Conservation (phyloP, 2,329 filamentous ascomycete species). For the Dactylonectria macrodidyma region DNA sequence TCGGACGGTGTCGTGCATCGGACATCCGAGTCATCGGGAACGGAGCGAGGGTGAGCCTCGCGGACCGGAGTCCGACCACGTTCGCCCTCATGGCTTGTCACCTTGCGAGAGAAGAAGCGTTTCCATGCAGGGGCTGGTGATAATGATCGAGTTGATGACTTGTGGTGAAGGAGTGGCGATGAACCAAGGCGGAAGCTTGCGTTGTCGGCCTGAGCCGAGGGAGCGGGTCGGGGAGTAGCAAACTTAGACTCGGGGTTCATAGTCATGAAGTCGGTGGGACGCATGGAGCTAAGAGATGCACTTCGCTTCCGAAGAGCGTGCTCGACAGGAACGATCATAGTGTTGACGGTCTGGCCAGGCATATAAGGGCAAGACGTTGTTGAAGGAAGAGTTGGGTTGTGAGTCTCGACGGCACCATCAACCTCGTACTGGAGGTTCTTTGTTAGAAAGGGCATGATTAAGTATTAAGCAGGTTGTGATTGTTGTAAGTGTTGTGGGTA, state of each 20-base stretch:
- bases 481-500: conserved; percentile 2
- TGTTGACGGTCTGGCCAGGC: conserved; percentile 90
- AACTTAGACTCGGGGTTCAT: conserved; percentile 86
- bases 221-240: conserved; percentile 75
- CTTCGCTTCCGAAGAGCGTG: conserved; percentile 72
- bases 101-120: conserved; percentile 65
- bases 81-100: conserved; percentile 52
- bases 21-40: conserved; percentile 32
- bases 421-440: conserved; percentile 79
- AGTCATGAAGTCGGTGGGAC: conserved; percentile 75
- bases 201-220: conserved; percentile 50
- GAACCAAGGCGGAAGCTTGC: conserved; percentile 48
- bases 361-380: conserved; percentile 88
- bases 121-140: conserved; percentile 67
- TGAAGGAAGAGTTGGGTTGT: conserved; percentile 79
- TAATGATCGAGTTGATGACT: conserved; percentile 63
- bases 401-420: conserved; percentile 82
- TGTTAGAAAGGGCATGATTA: conserved; percentile 37
- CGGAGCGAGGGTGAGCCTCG: conserved; percentile 30
- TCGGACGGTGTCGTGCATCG: conserved; percentile 53
- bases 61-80: conserved; percentile 52
- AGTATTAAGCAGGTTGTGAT: conserved; percentile 17
- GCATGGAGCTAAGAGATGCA: conserved; percentile 74
- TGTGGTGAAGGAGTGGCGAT: conserved; percentile 51
- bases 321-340: conserved; percentile 84